phyloP scores from a whole-genome alignment of 805 yeast species.

The Myxozyma udenii region DNA sequence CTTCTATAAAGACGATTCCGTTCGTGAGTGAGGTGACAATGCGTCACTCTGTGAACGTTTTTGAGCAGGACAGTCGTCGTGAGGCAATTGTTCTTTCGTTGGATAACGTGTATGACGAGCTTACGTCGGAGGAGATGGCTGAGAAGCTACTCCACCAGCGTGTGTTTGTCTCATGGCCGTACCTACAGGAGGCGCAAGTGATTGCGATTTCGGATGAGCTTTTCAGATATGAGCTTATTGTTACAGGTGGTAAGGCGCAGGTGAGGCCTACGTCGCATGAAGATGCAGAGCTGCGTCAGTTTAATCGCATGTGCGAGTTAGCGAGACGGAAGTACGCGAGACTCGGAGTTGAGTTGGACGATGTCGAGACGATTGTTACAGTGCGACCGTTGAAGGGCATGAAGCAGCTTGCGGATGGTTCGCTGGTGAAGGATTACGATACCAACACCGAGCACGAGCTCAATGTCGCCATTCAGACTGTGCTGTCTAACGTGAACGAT shows the following conservation, averaged over 20 bases:
- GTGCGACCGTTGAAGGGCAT: constrained; percentile 79
- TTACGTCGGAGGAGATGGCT: constrained; percentile 60
- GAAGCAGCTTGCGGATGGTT: constrained; percentile 65
- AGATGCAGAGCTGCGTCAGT: constrained; percentile 3
- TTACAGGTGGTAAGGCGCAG: constrained; percentile 30
- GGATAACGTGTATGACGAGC: constrained; percentile 43
- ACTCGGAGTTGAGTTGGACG: constrained; percentile 58
- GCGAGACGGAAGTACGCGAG: constrained; percentile 11
- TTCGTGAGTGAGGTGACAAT: constrained; percentile 52
- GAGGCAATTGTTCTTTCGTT: constrained; percentile 73
- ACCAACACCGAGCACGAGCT: constrained; percentile 44
- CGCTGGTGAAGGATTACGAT: constrained; percentile 69
- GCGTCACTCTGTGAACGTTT: constrained; percentile 63
- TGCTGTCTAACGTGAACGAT: constrained; percentile 70
- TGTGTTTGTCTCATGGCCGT: constrained; percentile 88
- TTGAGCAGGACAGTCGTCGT: constrained; percentile 80
- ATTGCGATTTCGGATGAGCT: constrained; percentile 57
- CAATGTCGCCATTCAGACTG: constrained; percentile 70
- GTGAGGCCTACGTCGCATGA: constrained; percentile 2
- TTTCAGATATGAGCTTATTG: constrained; percentile 46
- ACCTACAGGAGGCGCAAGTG: constrained; percentile 73
- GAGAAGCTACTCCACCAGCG: constrained; percentile 57
- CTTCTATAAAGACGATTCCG: constrained; percentile 70
- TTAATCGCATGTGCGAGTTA: constrained; percentile 2
- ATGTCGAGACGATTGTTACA: constrained; percentile 56